phyloP scores from a whole-genome alignment of 2,329 filamentous ascomycete species.

The Dendryphion nanum region DNA sequence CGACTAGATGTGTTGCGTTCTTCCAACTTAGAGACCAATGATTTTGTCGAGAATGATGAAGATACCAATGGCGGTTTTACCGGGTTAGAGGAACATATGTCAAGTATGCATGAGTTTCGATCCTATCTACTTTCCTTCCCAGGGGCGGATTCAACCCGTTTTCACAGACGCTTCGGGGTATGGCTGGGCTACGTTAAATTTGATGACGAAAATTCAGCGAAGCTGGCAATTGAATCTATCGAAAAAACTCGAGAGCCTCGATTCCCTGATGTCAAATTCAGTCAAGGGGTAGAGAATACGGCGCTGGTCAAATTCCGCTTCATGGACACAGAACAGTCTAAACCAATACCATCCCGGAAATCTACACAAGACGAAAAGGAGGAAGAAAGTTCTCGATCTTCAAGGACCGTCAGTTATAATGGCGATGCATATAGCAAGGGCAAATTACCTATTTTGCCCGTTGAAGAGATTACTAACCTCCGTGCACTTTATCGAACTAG shows the following conservation, averaged over 20 bases:
- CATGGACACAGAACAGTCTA: no score
- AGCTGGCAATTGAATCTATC: no score
- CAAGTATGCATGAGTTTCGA: no score
- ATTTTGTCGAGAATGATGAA: no score
- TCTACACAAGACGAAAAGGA: constrained; percentile 3
- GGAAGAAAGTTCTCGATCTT: constrained; percentile 13
- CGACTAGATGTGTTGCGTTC: constrained; percentile 17
- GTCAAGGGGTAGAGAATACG: constrained; percentile 11
- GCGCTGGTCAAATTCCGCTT: constrained; percentile 19
- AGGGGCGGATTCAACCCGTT: constrained; percentile 17
- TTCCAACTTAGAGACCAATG: no score
- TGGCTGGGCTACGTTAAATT: constrained; percentile 24
- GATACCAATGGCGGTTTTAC: no score
- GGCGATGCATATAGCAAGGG: constrained; percentile 4
- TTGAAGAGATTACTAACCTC: constrained; percentile 25
- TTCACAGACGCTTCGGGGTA: constrained; percentile 18
- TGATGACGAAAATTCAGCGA: constrained; percentile 17
- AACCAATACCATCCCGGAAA: constrained; percentile 3
- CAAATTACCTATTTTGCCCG: constrained; percentile 5
- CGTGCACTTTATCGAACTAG: constrained; percentile 24
- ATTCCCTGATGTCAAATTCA: constrained; percentile 16
- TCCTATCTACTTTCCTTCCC: constrained; percentile 18
- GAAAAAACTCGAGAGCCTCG: no score
- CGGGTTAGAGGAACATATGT: no score
- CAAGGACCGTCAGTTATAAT: constrained; percentile 10